These are phyloP conservation scores for Lactarius pseudohatsudake DNA, from an alignment of 768 basidiomycete species.

Conservation along the genomic window DNA sequence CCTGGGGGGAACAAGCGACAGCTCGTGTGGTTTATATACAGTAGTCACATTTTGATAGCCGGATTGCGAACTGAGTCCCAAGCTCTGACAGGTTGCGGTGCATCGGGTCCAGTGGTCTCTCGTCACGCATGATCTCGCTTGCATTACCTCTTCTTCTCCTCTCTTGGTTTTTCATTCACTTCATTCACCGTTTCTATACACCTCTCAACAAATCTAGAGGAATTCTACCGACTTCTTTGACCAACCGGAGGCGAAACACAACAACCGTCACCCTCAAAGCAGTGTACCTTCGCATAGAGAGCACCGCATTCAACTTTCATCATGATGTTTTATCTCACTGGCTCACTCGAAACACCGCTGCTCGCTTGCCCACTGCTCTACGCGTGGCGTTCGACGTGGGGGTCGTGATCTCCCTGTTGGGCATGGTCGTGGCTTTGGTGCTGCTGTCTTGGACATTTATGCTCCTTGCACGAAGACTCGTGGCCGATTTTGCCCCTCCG, in stretches of 20 bases:
- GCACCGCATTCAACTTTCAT: slow-evolving; percentile 23
- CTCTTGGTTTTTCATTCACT: slow-evolving; percentile 18
- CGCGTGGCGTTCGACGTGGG: slow-evolving; percentile 37
- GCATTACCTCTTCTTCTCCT: slow-evolving; percentile 10
- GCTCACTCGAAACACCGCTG: slow-evolving; percentile 3
- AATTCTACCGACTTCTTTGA: slow-evolving; percentile 7
- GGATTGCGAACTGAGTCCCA: background rate
- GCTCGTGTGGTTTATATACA: background rate
- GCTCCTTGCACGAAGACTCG: slow-evolving; percentile 16
- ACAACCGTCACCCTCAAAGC: slow-evolving; percentile 14
- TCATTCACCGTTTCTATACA: slow-evolving; percentile 5
- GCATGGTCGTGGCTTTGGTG: slow-evolving; percentile 21
- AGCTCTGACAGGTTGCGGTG: background rate
- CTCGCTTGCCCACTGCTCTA: slow-evolving; percentile 34
- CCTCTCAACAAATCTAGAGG: background rate
- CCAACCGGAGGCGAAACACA: slow-evolving; percentile 7
- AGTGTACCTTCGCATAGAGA: slow-evolving; percentile 23
- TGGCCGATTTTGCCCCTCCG: background rate
- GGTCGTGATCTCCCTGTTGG: slow-evolving; percentile 14
- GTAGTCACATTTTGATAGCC: slow-evolving; percentile 4
- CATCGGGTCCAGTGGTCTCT: too few relatives aligned
- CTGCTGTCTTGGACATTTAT: slow-evolving; percentile 21
- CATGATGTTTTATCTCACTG: slow-evolving; percentile 16
- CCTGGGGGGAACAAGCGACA: slow-evolving; percentile 2
- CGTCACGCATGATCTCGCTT: slow-evolving; percentile 18